These are phyloP conservation scores for Ochetophila trinervis DNA, from an alignment of 306 rosid species.

Conservation along the genomic window DNA sequence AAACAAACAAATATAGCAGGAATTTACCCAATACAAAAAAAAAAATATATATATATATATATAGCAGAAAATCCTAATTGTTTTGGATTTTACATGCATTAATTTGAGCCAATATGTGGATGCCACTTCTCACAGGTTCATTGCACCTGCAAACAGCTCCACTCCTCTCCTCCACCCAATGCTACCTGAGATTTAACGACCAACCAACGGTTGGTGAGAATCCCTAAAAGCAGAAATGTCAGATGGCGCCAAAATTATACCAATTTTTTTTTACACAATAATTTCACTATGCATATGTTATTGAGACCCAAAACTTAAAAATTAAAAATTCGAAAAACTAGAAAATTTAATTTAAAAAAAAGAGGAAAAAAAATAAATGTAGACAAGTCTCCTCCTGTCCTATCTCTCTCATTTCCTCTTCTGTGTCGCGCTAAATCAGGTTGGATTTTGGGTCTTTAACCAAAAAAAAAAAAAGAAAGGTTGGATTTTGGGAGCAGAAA, in stretches of 20 bases:
- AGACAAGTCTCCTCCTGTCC: background rate
- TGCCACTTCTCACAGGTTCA: background rate
- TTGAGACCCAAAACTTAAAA: background rate
- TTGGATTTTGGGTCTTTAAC: no score
- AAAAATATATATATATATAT: no score
- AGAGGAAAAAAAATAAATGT: background rate
- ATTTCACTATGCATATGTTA: no score
- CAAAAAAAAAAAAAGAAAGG: no score
- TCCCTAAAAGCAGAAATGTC: slow-evolving; percentile 12
- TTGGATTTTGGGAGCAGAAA: background rate
- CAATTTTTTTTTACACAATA: no score
- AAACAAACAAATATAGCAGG: no score
- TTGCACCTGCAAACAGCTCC: background rate
- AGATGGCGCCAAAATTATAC: background rate
- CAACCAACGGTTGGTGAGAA: background rate
- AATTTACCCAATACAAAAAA: no score
- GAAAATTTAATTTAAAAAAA: background rate
- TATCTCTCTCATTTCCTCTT: background rate
- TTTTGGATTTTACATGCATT: no score
- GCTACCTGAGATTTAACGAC: background rate
- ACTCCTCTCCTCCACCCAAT: background rate
- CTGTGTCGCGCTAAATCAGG: slow-evolving; percentile 8
- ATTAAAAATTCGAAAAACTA: background rate
- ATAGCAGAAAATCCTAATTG: no score
- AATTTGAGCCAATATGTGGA: no score